A percentile compares a stretch with the other conserved stretches of the same genome.
phyloP scores from a whole-genome alignment of 1,284 basidiomycete species.

The Anthracocystis setariae region DNA sequence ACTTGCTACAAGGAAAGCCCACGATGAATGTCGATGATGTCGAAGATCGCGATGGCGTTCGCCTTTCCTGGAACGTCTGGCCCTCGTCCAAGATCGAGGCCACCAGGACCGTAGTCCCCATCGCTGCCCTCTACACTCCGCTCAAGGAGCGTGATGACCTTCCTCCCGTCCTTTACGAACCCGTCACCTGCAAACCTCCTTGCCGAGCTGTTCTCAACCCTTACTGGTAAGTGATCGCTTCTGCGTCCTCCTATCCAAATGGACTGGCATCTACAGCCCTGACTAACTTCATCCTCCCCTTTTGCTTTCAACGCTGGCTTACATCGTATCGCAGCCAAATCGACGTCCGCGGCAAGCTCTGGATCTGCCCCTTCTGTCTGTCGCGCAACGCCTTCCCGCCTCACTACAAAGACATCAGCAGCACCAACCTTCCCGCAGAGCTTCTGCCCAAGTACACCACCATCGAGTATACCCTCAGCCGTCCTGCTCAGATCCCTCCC shows the following conservation, averaged over 20 bases:
- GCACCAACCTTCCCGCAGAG: slow-evolving; percentile 94
- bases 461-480: slow-evolving; percentile 95
- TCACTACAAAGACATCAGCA: slow-evolving; percentile 98
- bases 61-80: slow-evolving; percentile 95
- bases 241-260: too few relatives aligned
- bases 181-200: slow-evolving; percentile 96
- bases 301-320: neutral
- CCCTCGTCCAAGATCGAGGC: slow-evolving; percentile 97
- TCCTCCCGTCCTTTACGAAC: slow-evolving; percentile 95
- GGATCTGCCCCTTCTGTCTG: slow-evolving; percentile 99
- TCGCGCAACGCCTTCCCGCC: slow-evolving; percentile 96
- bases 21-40: slow-evolving; percentile 67
- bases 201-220: slow-evolving; percentile 98
- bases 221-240: slow-evolving; percentile 75
- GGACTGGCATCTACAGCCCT: neutral
- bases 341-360: slow-evolving; percentile 96
- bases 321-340: slow-evolving; percentile 78
- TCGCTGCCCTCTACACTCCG: slow-evolving; percentile 96
- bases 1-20: neutral
- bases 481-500: slow-evolving; percentile 90
- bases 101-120: slow-evolving; percentile 96
- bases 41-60: slow-evolving; percentile 68
- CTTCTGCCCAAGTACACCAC: slow-evolving; percentile 97
- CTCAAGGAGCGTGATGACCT: slow-evolving; percentile 94
- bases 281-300: neutral